Evolutionary conservation across 495 filamentous ascomycete genomes (phyloP), one percentile per base, ranked within the genome.

Genomic region (Oidiodendron maius): DNA sequence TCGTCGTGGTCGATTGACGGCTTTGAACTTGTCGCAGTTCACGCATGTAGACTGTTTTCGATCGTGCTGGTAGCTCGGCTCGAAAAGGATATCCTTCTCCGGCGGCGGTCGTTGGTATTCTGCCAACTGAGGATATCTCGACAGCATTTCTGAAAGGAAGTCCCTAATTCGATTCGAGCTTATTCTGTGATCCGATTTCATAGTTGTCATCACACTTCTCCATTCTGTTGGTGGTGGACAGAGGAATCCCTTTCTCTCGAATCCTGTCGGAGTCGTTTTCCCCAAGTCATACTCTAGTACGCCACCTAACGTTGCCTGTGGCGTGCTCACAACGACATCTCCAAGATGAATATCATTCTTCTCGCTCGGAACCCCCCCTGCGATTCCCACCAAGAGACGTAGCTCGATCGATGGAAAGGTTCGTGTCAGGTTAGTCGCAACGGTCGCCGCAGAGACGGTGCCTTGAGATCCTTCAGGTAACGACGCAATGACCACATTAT

Each of bases 201-300:
- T 10, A 16, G 36, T 17, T 10, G 8, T 39, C 36, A 39, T 9
- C 36, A 39, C 9, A 10, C 36, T 9, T 17, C 36, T 39, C 36
- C 16, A 17, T 9, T 17, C 16, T 39, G 16, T 39, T 17, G 9
- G 16, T 39, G 9, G 36, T 39, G 36, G 9, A 10, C 16, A 39
- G 36, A 39, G 16, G 15, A 9, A 10, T 8, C 32, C 45, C 21
- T 9, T 39, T 39, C 36, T 39, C 36, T 48, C 8, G 36, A 9
- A 10, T 39, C 36, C 35, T 73, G 71, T 1, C 69, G 70, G 37
- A 11, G 8, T 48, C 25, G 18, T 11, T 48, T 28, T 11, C 34
- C 71, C 71, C 1, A 60, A 62, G 42, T 71, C 61, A 51, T 57
- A 71, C 48, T 70, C 62, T 5, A 73, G 53, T 2, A 72, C 69